Evolutionary conservation across 352 stramenopile species (phyloP).

Genomic region (Globisporangium spinosum): DNA sequence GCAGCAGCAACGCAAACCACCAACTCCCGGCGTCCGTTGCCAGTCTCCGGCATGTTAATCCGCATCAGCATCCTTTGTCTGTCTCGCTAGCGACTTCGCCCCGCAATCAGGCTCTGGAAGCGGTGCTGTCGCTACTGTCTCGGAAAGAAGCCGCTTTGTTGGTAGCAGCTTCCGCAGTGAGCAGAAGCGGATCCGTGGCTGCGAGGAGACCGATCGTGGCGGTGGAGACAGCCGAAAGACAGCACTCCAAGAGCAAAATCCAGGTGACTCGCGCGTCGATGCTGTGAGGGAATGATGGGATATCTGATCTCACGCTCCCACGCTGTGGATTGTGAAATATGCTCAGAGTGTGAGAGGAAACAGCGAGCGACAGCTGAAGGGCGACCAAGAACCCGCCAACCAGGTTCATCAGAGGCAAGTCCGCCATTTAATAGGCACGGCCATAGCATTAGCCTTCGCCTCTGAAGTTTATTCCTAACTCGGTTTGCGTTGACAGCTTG

Average conservation of each 20-base stretch:
- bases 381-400: neutral
- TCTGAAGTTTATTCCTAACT: neutral
- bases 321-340: no score
- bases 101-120: neutral
- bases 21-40: constrained; percentile 8
- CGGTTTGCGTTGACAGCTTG: neutral
- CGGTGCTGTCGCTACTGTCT: constrained; percentile 3
- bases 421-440: no score
- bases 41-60: neutral
- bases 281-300: no score
- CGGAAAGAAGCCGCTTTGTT: neutral
- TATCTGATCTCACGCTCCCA: no score
- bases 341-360: constrained; percentile 30
- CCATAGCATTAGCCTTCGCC: no score
- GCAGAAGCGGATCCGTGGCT: constrained; percentile 19
- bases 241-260: neutral
- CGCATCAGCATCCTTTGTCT: neutral
- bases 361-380: constrained; percentile 3
- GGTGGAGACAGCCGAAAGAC: neutral
- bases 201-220: constrained; percentile 19
- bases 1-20: constrained; percentile 44
- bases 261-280: neutral
- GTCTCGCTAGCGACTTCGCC: neutral
- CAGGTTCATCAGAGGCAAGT: constrained; percentile 2
- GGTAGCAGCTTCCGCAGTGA: neutral